Evolutionary conservation across 179 eudicot genomes (phyloP), one percentile per base, ranked within the genome.

Genomic region (Actinidia arguta): DNA sequence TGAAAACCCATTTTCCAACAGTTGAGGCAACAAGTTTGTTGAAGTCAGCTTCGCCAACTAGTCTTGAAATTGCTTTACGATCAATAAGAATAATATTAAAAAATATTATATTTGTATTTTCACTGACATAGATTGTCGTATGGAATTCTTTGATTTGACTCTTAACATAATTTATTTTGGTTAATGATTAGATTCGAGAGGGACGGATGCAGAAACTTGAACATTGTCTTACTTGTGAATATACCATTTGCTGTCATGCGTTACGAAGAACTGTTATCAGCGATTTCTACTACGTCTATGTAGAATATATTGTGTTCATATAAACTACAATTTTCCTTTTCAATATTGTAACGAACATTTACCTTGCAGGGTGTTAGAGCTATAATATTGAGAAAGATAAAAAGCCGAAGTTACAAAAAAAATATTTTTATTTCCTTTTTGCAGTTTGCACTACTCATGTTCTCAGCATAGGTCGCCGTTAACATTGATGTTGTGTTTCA

Each of bases 21-120:
- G 25, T 42, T 12, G 67, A 81, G 64, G 84, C 88, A 46, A 75
- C 80, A 73, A 80, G 70, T 14, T 75, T 75, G 2, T 51, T 85
- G 76, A 85, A 85, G 59, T 55, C 73, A 12, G 83, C 85, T 18
- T 85, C 88, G 11, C 88, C 88, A 8, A 69, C 81, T 5, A 79
- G 85, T 64, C 85, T 85, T 36, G 83, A 83, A 63, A 59, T 85
- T 58, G 22, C 63, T 44, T 75, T 85, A 20, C 59, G 78, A 83
- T 79, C 83, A 61, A 85, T 85, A 83, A 75, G 74, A 70, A 70
- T 20, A 70, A 46, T 70, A 20, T 18, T 58, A 18, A 50, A 50
- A 50, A 12, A 0, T 50, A 8, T 50, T 12, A 6, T 50, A 50
- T 50, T 50, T 50, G 7, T 12, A 50, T 50, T 50, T 8, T n/a